Evolutionary conservation across 495 filamentous ascomycete genomes (phyloP), one percentile per base, ranked within the genome.

Genomic region (Neurospora sublineolata): DNA sequence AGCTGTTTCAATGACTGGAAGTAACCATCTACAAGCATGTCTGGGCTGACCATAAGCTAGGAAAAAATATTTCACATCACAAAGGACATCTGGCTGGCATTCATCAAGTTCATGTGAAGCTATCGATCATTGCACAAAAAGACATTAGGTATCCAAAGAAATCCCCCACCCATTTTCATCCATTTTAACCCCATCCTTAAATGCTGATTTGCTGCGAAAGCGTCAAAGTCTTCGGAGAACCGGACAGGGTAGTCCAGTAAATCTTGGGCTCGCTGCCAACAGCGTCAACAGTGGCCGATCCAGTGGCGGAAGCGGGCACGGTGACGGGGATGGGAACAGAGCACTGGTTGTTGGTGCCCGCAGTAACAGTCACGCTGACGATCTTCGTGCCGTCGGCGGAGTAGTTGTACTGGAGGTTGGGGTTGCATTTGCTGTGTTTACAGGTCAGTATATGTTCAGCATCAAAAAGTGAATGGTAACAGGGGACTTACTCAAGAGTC

Each of bases 201-300:
- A 72, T 72, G 52, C 52, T 60, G 14, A 60, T 60, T 18, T 60
- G 52, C 10, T 18, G 1, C 0, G 38, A 39, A 3, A 90, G 81
- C 40, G 79, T 84, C 74, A 88, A 85, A 1, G 82, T 84, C 3
- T 86, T 82, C 0, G 87, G 80, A 0, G 83, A 81, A 38, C 88
- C 88, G 36, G 83, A 79, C 68, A 90, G 78, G 42, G 80, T 77
- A 16, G 84, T 85, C 88, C 86, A 90, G 40, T 89, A 83, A 5
- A 88, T 90, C 44, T 86, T 75, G 16, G 88, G 87, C 75, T 90
- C 88, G 40, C 70, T 82, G 6, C 88, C 88, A 6, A 89, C 69
- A 79, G 89, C 79, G 76, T 90, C 88, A 33, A 82, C 83, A 40
- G 84, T 82, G 8, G 75, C 76, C 38, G 80, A 81, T 27, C 81